Evolutionary conservation across 1,284 basidiomycete genomes (phyloP).

Genomic region (Entoloma clypeatum): DNA sequence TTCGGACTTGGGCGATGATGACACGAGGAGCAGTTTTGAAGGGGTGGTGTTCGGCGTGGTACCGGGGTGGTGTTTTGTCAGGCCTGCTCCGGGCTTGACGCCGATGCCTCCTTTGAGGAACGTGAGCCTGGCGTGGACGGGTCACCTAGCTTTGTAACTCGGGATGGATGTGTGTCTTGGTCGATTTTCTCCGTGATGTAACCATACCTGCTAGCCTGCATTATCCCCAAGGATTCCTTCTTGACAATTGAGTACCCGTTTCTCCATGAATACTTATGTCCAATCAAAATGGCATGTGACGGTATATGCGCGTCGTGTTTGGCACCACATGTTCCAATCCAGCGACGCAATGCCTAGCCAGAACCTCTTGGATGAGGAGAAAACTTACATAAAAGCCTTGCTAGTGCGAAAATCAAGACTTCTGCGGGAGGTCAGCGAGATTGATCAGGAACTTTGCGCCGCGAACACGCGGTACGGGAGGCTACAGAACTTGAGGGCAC

Average conservation of each 20-base stretch:
- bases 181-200: conserved; percentile 73
- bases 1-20: conserved; percentile 35
- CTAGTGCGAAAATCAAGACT: conserved; percentile 23
- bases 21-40: too few species aligned
- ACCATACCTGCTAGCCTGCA: too few species aligned
- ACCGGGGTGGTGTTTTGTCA: conserved; percentile 70
- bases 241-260: too few species aligned
- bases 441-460: conserved; percentile 28
- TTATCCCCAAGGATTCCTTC: too few species aligned
- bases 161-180: conserved; percentile 61
- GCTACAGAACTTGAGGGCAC: conserved; percentile 31
- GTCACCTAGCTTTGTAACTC: conserved; percentile 38
- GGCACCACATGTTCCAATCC: not conserved
- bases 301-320: not conserved
- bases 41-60: conserved; percentile 64
- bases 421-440: conserved; percentile 26
- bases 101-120: conserved; percentile 61
- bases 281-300: not conserved
- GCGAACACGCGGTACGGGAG: conserved; percentile 28
- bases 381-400: conserved; percentile 17
- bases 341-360: conserved; percentile 7
- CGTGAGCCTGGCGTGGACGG: conserved; percentile 56
- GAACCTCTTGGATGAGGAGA: conserved; percentile 9
- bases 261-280: too few species aligned
- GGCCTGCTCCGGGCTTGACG: conserved; percentile 52